Conservation (phyloP, 352 stramenopile genomes). For the Pythium chondricola region DNA sequence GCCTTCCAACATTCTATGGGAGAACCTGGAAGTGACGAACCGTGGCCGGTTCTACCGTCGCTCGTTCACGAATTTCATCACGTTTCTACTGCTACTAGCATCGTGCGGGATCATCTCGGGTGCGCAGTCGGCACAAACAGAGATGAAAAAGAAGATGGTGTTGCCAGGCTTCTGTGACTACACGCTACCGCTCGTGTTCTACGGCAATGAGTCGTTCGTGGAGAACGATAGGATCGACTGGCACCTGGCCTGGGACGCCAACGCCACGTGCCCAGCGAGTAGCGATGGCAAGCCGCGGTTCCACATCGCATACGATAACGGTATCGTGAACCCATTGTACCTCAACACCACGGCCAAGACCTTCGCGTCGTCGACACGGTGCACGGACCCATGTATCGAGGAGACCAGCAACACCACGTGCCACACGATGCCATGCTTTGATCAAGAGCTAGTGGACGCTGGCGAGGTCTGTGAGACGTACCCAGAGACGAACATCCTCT, state of each 20-base stretch:
- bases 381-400: constrained; percentile 51
- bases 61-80: constrained; percentile 64
- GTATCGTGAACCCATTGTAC: constrained; percentile 37
- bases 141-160: constrained; percentile 65
- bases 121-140: constrained; percentile 61
- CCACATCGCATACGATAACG: constrained; percentile 61
- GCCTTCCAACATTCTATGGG: constrained; percentile 85
- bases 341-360: constrained; percentile 15
- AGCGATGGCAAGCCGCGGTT: constrained; percentile 27
- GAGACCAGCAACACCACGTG: constrained; percentile 45
- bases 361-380: constrained; percentile 20
- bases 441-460: constrained; percentile 24
- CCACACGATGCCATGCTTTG: constrained; percentile 62
- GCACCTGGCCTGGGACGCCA: constrained; percentile 48
- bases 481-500: constrained; percentile 47
- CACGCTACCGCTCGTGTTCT: constrained; percentile 53
- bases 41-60: constrained; percentile 51
- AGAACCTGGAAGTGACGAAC: constrained; percentile 75
- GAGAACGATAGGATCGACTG: constrained; percentile 21
- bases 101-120: constrained; percentile 70
- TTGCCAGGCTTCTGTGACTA: constrained; percentile 49
- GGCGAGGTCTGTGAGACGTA: constrained; percentile 57
- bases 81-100: constrained; percentile 64
- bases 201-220: constrained; percentile 31
- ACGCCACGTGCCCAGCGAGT: constrained; percentile 33